Conservation (phyloP, 768 basidiomycete genomes). For the Leccinum boreale region DNA sequence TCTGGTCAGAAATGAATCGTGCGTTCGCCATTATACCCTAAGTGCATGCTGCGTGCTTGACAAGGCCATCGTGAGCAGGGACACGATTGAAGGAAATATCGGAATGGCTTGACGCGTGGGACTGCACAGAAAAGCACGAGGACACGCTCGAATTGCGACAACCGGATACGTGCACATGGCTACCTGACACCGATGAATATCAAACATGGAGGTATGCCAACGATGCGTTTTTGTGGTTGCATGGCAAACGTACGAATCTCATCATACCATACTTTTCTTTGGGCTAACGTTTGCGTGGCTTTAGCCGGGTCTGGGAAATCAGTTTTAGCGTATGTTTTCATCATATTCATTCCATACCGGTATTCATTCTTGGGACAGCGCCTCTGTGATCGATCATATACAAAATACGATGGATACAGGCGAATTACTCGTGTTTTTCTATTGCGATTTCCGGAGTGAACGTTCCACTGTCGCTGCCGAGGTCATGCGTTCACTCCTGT, state of each 20-base stretch:
- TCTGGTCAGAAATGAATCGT: too few relatives aligned
- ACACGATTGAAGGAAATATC: too few relatives aligned
- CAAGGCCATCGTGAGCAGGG: slow-evolving; percentile 15
- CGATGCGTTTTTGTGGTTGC: not conserved
- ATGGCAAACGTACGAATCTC: not conserved
- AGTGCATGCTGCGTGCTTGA: not conserved
- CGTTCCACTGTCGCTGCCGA: not conserved
- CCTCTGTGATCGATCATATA: not conserved
- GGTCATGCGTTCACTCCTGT: not conserved
- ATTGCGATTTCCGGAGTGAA: not conserved
- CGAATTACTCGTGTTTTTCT: not conserved
- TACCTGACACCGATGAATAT: not conserved
- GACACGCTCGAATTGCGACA: not conserved
- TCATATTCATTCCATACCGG: not conserved
- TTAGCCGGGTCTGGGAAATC: not conserved
- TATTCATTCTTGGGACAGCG: not conserved
- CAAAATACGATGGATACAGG: not conserved
- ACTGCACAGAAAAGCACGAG: not conserved
- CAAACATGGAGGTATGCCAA: not conserved
- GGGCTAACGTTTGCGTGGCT: not conserved
- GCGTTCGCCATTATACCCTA: not conserved
- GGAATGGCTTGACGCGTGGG: not conserved
- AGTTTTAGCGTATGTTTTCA: not conserved
- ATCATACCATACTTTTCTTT: not conserved
- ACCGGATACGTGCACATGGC: not conserved